Evolutionary conservation across 1,139 yeast genomes (phyloP), one percentile per base, ranked within the genome.

Genomic region (Geotrichum histeridarum): DNA sequence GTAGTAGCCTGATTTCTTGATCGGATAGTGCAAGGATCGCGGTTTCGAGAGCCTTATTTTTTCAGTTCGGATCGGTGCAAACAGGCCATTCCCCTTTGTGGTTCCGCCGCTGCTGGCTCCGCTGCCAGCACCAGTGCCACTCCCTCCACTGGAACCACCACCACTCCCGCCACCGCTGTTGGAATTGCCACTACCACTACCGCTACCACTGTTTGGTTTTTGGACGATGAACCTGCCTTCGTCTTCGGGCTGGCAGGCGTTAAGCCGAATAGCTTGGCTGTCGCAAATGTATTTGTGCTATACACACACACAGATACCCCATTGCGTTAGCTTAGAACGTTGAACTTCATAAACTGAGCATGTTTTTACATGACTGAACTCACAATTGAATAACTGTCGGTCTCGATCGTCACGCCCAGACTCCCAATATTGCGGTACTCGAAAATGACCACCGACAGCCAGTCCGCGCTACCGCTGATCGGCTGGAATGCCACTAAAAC

Each of bases 1-100:
- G 72, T 91, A 93, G 70, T 86, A 93, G 2, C 98, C 98, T 0
- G 98, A 88, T 55, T 77, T 75, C 58, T 78, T 74, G 42, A 93
- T 80, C 4, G 77, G 75, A 66, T 90, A 93, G 49, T 79, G 76
- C 55, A 82, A 70, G 50, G 82, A 80, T 44, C 82, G 81, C 22
- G 79, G 75, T 2, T 93, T 90, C 53, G 78, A 70, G 17, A 78
- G 76, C 22, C 76, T 75, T 63, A 87, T 71, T 53, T 76, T 74
- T 36, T 79, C 74, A 0, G 89, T 79, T 66, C 79, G 72, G 44
- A 87, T 78, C 45, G 82, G 77, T 42, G 81, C 75, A 62, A 78
- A 79, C 53, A 79, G 74, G n/a, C 68, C 62, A 12, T 42, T 49
- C 15, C 12, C 17, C 22, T 39, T 36, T 22, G 27, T 22, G 27